phyloP scores from a whole-genome alignment of 2,329 filamentous ascomycete genomes.

The Pyrenophora tritici-repentis region DNA sequence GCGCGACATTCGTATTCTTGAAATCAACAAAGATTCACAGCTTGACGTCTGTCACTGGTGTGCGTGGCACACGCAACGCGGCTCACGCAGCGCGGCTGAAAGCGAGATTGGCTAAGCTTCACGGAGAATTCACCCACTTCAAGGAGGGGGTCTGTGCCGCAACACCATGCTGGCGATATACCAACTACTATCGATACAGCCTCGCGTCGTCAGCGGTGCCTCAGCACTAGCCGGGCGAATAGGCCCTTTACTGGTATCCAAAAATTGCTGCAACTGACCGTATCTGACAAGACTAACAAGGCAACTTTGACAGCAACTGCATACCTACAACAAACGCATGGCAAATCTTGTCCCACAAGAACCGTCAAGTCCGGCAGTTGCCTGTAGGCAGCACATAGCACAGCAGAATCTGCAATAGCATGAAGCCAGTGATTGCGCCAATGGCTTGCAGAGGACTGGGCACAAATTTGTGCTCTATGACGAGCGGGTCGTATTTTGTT shows the following conservation, averaged over 20 bases:
- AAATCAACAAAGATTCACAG: too few relatives aligned
- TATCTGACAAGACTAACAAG: not conserved
- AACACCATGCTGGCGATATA: not conserved
- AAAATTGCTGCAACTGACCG: not conserved
- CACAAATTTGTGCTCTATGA: constrained; percentile 5
- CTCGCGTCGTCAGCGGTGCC: not conserved
- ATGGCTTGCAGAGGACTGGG: constrained; percentile 15
- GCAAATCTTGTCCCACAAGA: not conserved
- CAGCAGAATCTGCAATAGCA: constrained; percentile 10
- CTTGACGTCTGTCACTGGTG: too few relatives aligned
- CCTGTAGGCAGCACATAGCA: constrained; percentile 4
- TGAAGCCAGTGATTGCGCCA: constrained; percentile 13
- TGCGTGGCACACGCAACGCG: not conserved
- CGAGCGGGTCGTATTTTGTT: constrained; percentile 18
- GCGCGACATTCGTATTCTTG: too few relatives aligned
- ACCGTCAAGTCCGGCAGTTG: constrained; percentile 1
- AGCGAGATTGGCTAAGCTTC: constrained; percentile 1
- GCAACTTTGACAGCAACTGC: not conserved
- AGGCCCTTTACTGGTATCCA: not conserved
- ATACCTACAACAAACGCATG: constrained; percentile 3
- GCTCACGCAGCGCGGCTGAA: not conserved
- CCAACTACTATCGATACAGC: constrained; percentile 2
- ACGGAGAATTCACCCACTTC: not conserved
- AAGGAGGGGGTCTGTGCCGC: not conserved
- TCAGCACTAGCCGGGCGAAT: not conserved